phyloP scores from a whole-genome alignment of 441 rosid species.

The Euphorbia celastroides region DNA sequence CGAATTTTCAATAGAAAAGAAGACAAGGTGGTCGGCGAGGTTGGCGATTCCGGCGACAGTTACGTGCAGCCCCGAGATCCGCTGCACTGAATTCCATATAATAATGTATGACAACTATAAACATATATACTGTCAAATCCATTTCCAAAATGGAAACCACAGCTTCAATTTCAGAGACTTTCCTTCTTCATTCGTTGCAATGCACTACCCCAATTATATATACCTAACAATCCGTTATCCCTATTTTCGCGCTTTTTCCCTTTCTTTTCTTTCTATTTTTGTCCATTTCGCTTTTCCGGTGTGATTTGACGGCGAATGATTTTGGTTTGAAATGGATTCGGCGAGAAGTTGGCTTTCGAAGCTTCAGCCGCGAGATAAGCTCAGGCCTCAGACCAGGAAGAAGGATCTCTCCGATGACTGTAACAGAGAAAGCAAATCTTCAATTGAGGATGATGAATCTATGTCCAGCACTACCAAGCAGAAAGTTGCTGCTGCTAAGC shows the following conservation, averaged over 20 bases:
- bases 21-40: neutral
- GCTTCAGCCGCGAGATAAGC: slow-evolving; percentile 76
- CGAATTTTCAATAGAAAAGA: neutral
- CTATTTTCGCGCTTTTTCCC: slow-evolving; percentile 36
- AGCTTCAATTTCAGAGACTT: neutral
- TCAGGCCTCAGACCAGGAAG: slow-evolving; percentile 35
- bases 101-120: neutral
- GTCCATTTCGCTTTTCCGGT: too few relatives aligned
- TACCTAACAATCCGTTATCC: slow-evolving; percentile 7
- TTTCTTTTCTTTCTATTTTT: neutral
- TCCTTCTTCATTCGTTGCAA: neutral
- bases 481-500: slow-evolving; percentile 88
- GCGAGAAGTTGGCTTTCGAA: slow-evolving; percentile 88
- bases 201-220: too few relatives aligned
- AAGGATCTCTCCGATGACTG: slow-evolving; percentile 35
- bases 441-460: slow-evolving; percentile 40
- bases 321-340: slow-evolving; percentile 54
- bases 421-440: slow-evolving; percentile 20
- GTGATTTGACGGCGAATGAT: too few relatives aligned
- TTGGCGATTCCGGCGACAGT: neutral
- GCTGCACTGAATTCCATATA: neutral
- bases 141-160: neutral
- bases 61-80: neutral
- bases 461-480: slow-evolving; percentile 70
- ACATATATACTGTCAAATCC: neutral